phyloP scores from a whole-genome alignment of 495 filamentous ascomycete genomes.

The Trichoderma gamsii region DNA sequence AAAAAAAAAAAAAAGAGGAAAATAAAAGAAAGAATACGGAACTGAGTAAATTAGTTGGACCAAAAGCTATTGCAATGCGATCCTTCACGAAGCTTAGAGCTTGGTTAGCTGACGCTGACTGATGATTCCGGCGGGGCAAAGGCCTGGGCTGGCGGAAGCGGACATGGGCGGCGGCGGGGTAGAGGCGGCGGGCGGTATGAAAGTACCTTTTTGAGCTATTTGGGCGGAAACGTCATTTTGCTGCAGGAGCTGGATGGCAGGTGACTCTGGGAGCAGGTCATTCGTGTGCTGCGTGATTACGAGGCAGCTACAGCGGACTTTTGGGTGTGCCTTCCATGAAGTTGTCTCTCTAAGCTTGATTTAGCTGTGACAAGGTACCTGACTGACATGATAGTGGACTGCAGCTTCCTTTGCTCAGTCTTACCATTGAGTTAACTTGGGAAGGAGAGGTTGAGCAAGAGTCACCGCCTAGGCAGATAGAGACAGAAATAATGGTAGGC shows the following conservation, averaged over 20 bases:
- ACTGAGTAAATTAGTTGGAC: not conserved
- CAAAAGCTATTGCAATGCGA: not conserved
- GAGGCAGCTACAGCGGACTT: not conserved
- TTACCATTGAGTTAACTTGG: not conserved
- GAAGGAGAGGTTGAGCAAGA: not conserved
- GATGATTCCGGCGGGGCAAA: constrained; percentile 4
- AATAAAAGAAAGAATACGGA: not conserved
- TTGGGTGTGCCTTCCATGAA: not conserved
- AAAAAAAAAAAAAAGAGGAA: not conserved
- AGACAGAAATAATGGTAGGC: not conserved
- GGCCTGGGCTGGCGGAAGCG: not conserved
- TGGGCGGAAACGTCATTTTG: constrained; percentile 10
- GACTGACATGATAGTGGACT: no score
- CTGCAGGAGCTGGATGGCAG: not conserved
- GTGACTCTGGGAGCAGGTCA: not conserved
- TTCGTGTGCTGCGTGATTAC: not conserved
- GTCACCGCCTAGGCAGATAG: not conserved
- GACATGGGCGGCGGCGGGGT: constrained; percentile 15
- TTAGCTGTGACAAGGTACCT: no score
- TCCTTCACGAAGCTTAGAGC: not conserved
- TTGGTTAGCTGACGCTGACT: not conserved
- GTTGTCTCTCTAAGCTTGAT: not conserved
- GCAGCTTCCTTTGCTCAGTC: not conserved
- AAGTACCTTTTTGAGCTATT: not conserved
- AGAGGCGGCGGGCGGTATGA: not conserved